Conservation (phyloP, 2,329 filamentous ascomycete genomes). For the Neoarthrinium moseri region DNA sequence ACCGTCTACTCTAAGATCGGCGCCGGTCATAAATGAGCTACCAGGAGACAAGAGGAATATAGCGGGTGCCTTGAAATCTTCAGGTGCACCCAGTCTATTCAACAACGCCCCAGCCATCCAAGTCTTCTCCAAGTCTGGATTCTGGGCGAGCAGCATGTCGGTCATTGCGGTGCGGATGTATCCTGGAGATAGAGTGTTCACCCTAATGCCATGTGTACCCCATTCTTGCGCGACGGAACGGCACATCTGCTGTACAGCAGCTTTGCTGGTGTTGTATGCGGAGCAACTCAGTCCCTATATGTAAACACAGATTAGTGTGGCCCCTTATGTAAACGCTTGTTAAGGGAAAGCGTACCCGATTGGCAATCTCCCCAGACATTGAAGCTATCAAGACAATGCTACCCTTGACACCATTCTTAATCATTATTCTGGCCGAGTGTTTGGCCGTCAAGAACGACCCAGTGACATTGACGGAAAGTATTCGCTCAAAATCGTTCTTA, state of each 20-base stretch:
- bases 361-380: constrained; percentile 49
- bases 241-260: constrained; percentile 58
- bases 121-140: constrained; percentile 48
- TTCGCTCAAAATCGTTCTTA: constrained; percentile 62
- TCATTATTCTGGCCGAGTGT: constrained; percentile 60
- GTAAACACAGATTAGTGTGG: neutral
- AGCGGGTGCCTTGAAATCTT: constrained; percentile 57
- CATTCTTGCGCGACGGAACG: constrained; percentile 62
- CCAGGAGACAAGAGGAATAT: constrained; percentile 58
- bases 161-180: constrained; percentile 50
- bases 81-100: constrained; percentile 50
- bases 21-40: constrained; percentile 57
- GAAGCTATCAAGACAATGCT: constrained; percentile 50
- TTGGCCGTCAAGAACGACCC: constrained; percentile 71
- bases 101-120: constrained; percentile 55
- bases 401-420: constrained; percentile 37
- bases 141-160: constrained; percentile 38
- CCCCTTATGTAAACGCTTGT: neutral
- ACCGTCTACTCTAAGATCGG: constrained; percentile 56
- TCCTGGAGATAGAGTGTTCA: constrained; percentile 66
- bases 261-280: constrained; percentile 63
- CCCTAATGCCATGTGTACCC: constrained; percentile 60
- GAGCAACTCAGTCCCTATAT: constrained; percentile 55
- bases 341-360: constrained; percentile 24
- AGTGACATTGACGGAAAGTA: constrained; percentile 68